Conservation (phyloP, 371 early-diverging fungal genomes). For the Saksenaea oblongispora region DNA sequence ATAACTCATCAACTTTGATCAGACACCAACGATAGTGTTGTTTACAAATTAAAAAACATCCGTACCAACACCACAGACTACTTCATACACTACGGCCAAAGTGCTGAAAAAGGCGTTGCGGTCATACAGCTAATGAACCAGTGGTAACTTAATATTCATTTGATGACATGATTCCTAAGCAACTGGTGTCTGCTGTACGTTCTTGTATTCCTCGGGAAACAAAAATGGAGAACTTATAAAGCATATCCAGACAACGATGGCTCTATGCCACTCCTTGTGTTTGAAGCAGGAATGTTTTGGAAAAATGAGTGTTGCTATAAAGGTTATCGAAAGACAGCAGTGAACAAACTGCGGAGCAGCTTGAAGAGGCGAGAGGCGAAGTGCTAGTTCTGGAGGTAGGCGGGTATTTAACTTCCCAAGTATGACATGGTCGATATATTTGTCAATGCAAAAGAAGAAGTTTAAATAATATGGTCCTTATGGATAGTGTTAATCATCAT, state of each 20-base stretch:
- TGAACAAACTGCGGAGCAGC: neutral
- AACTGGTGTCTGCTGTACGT: slow-evolving; percentile 1
- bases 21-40: no score
- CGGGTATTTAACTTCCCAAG: slow-evolving; percentile 6
- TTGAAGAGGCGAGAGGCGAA: slow-evolving; percentile 9
- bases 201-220: neutral
- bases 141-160: neutral
- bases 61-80: no score
- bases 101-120: no score
- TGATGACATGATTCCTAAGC: neutral
- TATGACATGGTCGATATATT: slow-evolving; percentile 2
- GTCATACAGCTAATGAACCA: no score
- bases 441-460: neutral
- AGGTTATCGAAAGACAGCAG: neutral
- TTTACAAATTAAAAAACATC: no score
- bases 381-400: neutral
- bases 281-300: slow-evolving; percentile 7
- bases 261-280: slow-evolving; percentile 2
- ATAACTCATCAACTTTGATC: no score
- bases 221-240: neutral
- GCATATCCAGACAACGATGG: neutral
- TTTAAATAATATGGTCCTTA: neutral
- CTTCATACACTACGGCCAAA: no score
- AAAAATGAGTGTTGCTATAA: neutral
- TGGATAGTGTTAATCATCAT: slow-evolving; percentile 3